Evolutionary conservation across 176 grass and related monocot genomes (phyloP).

Genomic region (Juncus inflexus): DNA sequence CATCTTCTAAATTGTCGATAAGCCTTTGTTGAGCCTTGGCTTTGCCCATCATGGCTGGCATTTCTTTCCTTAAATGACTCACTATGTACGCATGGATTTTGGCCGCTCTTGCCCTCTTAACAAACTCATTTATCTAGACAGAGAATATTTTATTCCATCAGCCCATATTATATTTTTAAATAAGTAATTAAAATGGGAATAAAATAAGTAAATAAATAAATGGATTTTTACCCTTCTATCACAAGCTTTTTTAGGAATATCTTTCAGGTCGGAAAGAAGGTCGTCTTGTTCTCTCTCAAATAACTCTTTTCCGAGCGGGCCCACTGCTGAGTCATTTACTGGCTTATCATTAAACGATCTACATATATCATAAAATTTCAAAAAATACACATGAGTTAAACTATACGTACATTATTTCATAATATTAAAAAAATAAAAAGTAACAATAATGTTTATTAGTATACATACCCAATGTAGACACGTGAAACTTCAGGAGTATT

Average conservation of each 20-base stretch:
- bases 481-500: conserved; percentile 92
- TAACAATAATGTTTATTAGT: conserved; percentile 4
- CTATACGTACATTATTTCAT: neutral
- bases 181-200: neutral
- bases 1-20: conserved; percentile 66
- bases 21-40: conserved; percentile 87
- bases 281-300: conserved; percentile 98
- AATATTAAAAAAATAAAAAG: conserved; percentile 23
- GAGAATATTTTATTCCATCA: conserved; percentile 5
- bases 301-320: conserved; percentile 83
- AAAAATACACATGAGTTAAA: neutral
- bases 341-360: conserved; percentile 99
- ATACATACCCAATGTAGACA: conserved; percentile 90
- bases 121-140: conserved; percentile 91
- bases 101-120: conserved; percentile 89
- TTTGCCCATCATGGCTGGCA: conserved; percentile 94
- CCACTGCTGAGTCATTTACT: conserved; percentile 74
- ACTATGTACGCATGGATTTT: conserved; percentile 96
- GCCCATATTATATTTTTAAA: neutral
- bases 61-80: conserved; percentile 83
- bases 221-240: conserved; percentile 84
- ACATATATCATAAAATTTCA: conserved; percentile 6
- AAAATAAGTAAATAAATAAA: conserved; percentile 10
- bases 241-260: conserved; percentile 99
- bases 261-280: conserved; percentile 92